A percentile compares a stretch with the other conserved stretches of the same genome.
These are phyloP conservation scores for Babesia microti DNA, from an alignment of 169 alveolate species.

Conservation along the genomic window DNA sequence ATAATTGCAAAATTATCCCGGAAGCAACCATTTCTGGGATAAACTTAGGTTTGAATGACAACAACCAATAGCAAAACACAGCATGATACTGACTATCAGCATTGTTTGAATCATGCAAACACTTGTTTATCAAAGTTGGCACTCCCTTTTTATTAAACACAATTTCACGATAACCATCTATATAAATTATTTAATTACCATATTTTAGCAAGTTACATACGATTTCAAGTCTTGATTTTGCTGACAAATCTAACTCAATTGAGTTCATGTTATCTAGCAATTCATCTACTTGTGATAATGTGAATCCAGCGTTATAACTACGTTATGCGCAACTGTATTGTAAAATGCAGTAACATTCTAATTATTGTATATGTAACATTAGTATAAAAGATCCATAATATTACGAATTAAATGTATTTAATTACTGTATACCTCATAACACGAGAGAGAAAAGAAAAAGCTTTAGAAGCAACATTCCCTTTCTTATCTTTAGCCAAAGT, in stretches of 20 bases:
- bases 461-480: too few relatives aligned
- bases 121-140: slow-evolving; percentile 24
- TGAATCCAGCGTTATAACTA: too few relatives aligned
- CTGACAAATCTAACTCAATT: background rate
- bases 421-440: too few relatives aligned
- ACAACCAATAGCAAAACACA: slow-evolving; percentile 54
- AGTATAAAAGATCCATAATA: too few relatives aligned
- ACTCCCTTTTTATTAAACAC: slow-evolving; percentile 43
- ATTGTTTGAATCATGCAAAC: slow-evolving; percentile 21
- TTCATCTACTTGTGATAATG: too few relatives aligned
- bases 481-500: too few relatives aligned
- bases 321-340: too few relatives aligned
- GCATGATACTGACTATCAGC: slow-evolving; percentile 58
- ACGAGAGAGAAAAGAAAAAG: too few relatives aligned
- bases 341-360: too few relatives aligned
- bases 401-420: too few relatives aligned
- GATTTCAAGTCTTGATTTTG: background rate
- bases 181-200: slow-evolving; percentile 1
- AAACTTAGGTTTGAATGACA: slow-evolving; percentile 43
- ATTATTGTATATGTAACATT: too few relatives aligned
- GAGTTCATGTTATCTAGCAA: too few relatives aligned
- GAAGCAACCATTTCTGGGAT: slow-evolving; percentile 41
- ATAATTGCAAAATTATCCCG: slow-evolving; percentile 35
- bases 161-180: slow-evolving; percentile 29
- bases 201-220: background rate